Percentiles rank a stretch among this genome's conserved stretches.
These are phyloP conservation scores for Cornus suecica DNA, from an alignment of 148 eudicot genomes.

Conservation along the genomic window DNA sequence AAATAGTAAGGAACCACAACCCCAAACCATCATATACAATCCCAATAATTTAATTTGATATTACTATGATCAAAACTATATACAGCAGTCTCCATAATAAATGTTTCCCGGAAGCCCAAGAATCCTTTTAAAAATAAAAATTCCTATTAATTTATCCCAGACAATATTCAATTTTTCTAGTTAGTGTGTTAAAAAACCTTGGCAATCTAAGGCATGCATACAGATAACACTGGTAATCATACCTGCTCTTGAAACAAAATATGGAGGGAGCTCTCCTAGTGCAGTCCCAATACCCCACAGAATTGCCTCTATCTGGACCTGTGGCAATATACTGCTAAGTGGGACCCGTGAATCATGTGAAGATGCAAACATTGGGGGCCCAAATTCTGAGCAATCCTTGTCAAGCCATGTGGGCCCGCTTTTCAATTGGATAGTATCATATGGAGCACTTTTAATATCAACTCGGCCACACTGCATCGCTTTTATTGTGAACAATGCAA, in stretches of 20 bases:
- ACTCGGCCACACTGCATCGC: conserved; percentile 94
- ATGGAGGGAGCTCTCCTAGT: conserved; percentile 98
- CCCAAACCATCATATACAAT: background rate
- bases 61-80: background rate
- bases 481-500: conserved; percentile 93
- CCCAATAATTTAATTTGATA: background rate
- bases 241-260: conserved; percentile 98
- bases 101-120: background rate
- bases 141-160: background rate
- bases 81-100: background rate
- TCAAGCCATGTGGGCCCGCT: conserved; percentile 89
- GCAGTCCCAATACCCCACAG: conserved; percentile 98
- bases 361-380: conserved; percentile 63
- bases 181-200: background rate
- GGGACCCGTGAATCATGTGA: conserved; percentile 63
- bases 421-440: conserved; percentile 90
- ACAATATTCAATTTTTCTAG: background rate
- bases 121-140: background rate
- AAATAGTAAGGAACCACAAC: background rate
- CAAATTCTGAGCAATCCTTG: conserved; percentile 84
- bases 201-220: background rate
- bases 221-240: background rate
- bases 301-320: conserved; percentile 86
- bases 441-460: conserved; percentile 89
- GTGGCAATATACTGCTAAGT: conserved; percentile 85